Conservation (phyloP, 2,329 filamentous ascomycete species). For the Metarhizium rileyi region DNA sequence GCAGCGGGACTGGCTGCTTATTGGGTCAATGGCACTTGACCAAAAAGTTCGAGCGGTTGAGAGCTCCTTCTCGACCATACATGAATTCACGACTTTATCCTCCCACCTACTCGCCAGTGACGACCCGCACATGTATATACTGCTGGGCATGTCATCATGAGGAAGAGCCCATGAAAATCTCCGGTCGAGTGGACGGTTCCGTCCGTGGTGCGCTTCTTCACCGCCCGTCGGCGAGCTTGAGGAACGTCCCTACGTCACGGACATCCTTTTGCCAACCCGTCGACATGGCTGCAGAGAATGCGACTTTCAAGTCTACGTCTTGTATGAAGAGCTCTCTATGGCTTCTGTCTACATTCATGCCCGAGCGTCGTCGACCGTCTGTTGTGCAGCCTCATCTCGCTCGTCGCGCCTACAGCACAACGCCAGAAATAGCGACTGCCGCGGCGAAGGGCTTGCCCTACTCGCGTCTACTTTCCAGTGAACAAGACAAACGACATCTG, state of each 20-base stretch:
- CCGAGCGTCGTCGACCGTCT: slow-evolving; percentile 13
- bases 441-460: not conserved
- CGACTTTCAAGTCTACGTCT: slow-evolving; percentile 8
- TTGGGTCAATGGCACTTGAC: too few relatives aligned
- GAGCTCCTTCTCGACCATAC: too few relatives aligned
- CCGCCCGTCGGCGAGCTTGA: slow-evolving; percentile 27
- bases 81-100: too few relatives aligned
- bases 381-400: slow-evolving; percentile 4
- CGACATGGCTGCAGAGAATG: slow-evolving; percentile 9
- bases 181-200: slow-evolving; percentile 49
- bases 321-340: slow-evolving; percentile 27
- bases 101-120: not conserved
- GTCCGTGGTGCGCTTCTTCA: slow-evolving; percentile 46
- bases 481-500: slow-evolving; percentile 32
- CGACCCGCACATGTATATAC: not conserved
- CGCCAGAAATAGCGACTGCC: slow-evolving; percentile 13
- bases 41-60: too few relatives aligned
- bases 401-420: slow-evolving; percentile 17
- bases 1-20: too few relatives aligned
- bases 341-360: slow-evolving; percentile 32
- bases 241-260: slow-evolving; percentile 11
- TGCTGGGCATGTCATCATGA: slow-evolving; percentile 29
- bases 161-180: slow-evolving; percentile 50
- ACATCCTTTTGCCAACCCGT: slow-evolving; percentile 18
- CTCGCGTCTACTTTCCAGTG: slow-evolving; percentile 2